Conservation (phyloP, 768 basidiomycete species). For the Kwoniella sp. region DNA sequence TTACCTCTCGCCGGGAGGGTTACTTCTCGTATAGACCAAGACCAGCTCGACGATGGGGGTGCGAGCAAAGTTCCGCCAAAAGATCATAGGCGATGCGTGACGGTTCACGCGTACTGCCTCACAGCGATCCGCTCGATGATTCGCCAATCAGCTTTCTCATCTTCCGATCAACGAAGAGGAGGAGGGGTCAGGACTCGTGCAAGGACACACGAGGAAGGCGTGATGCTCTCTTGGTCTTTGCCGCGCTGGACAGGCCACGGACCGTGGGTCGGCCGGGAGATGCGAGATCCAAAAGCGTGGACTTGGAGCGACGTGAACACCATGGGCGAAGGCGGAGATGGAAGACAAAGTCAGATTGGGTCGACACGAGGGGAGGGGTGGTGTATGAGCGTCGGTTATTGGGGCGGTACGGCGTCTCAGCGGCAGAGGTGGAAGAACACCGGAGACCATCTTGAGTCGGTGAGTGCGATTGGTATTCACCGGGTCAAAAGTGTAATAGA, state of each 20-base stretch:
- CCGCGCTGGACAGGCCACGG: constrained; percentile 34
- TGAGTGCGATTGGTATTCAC: constrained; percentile 6
- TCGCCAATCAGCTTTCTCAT: constrained; percentile 6
- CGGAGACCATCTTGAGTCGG: constrained; percentile 18
- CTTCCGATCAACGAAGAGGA: too few species aligned
- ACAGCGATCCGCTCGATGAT: constrained; percentile 8
- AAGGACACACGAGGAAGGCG: constrained; percentile 18
- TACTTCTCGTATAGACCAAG: too few species aligned
- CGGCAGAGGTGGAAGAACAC: constrained; percentile 4
- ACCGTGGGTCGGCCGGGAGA: constrained; percentile 7
- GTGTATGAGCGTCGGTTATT: constrained; percentile 18
- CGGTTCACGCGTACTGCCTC: constrained; percentile 36
- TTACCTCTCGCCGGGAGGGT: not conserved
- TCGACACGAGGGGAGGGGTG: not conserved
- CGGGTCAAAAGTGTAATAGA: too few species aligned
- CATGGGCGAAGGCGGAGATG: not conserved
- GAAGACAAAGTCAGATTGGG: not conserved
- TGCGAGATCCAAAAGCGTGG: not conserved
- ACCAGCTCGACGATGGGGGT: too few species aligned
- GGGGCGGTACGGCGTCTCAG: constrained; percentile 25
- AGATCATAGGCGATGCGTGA: constrained; percentile 7
- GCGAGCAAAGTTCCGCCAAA: too few species aligned
- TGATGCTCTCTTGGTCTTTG: constrained; percentile 32
- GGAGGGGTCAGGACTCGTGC: not conserved
- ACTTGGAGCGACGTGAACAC: not conserved